Evolutionary conservation across 495 filamentous ascomycete genomes (phyloP).

Genomic region (Penicillium macrosclerotiorum): DNA sequence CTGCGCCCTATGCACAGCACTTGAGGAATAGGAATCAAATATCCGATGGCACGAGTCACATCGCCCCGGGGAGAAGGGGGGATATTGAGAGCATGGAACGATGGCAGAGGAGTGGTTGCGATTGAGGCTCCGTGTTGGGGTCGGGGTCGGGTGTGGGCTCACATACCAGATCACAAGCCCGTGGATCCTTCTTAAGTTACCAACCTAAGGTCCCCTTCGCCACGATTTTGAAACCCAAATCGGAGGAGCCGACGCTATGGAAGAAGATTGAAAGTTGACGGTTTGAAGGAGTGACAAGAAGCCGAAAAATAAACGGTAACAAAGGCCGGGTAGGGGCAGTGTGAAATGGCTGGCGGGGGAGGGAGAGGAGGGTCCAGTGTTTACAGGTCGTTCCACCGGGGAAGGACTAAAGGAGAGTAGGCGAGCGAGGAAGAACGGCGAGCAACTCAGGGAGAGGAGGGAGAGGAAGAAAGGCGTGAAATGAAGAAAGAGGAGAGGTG

Average conservation of each 20-base stretch:
- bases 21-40: conserved; percentile 1
- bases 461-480: conserved; percentile 2
- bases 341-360: conserved; percentile 8
- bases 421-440: too few species aligned
- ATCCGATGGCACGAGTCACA: conserved; percentile 15
- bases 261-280: neutral
- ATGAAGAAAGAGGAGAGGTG: conserved; percentile 16
- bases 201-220: too few species aligned
- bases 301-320: neutral
- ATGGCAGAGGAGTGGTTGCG: neutral
- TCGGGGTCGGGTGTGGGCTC: conserved; percentile 4
- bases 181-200: neutral
- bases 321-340: neutral
- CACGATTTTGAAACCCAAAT: too few species aligned
- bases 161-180: conserved; percentile 23
- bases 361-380: neutral
- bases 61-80: neutral
- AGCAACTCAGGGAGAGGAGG: conserved; percentile 11
- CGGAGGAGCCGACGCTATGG: neutral
- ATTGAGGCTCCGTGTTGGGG: neutral
- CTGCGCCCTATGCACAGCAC: conserved; percentile 19
- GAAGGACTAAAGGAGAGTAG: conserved; percentile 31
- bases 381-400: conserved; percentile 46
- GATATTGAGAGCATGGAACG: conserved; percentile 5
- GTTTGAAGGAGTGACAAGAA: conserved; percentile 3